phyloP scores from a whole-genome alignment of 2,329 filamentous ascomycete species.

The Ceratocystis harringtonii region DNA sequence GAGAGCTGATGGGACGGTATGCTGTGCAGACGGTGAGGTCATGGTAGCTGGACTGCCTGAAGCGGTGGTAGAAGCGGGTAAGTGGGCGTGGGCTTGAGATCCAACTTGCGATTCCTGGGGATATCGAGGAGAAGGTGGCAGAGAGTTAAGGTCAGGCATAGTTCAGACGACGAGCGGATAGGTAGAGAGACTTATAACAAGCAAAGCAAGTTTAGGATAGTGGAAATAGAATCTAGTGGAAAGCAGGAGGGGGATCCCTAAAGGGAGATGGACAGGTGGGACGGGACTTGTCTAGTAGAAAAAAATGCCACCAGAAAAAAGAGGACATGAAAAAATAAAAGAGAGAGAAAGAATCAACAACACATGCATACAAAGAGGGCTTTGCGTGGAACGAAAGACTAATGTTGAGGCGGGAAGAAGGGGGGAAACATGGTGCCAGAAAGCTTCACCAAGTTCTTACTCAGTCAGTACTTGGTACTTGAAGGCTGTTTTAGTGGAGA shows the following conservation, averaged over 20 bases:
- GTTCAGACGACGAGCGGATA: constrained; percentile 6
- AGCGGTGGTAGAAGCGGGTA: background rate
- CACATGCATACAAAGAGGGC: background rate
- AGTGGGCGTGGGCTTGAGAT: constrained; percentile 25
- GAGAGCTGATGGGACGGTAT: constrained; percentile 23
- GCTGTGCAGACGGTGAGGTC: constrained; percentile 26
- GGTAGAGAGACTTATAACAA: background rate
- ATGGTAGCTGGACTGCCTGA: constrained; percentile 26
- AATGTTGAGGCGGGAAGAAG: background rate
- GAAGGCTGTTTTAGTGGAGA: background rate
- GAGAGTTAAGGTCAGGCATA: constrained; percentile 43
- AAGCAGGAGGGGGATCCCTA: background rate
- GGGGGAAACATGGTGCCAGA: background rate
- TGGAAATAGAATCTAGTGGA: background rate
- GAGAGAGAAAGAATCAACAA: background rate
- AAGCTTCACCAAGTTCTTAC: background rate
- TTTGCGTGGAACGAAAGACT: background rate
- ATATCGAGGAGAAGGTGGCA: constrained; percentile 33
- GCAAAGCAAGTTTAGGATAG: background rate
- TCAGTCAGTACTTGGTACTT: background rate
- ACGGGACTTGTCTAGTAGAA: background rate
- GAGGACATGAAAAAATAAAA: background rate
- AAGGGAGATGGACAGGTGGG: background rate
- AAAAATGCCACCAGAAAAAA: background rate
- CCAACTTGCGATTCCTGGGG: constrained; percentile 25